phyloP scores from a whole-genome alignment of 495 filamentous ascomycete species.

The Aspergillus leporis region DNA sequence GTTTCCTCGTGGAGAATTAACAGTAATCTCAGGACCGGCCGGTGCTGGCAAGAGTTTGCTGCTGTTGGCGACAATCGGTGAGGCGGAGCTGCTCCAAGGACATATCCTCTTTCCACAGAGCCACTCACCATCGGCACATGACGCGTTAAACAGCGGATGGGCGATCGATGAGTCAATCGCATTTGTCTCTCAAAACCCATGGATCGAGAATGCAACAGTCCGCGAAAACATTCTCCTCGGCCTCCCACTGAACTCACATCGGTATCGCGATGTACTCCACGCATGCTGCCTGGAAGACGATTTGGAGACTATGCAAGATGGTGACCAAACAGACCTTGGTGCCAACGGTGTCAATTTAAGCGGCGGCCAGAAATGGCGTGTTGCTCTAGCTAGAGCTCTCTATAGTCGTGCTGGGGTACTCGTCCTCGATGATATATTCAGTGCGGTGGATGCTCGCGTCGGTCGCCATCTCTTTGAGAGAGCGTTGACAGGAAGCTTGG shows the following conservation, averaged over 20 bases:
- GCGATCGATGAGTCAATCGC: constrained; percentile 61
- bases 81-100: constrained; percentile 53
- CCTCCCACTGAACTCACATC: constrained; percentile 60
- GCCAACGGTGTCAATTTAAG: constrained; percentile 83
- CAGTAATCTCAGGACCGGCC: constrained; percentile 58
- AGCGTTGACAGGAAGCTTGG: constrained; percentile 68
- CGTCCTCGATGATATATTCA: constrained; percentile 84
- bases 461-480: constrained; percentile 76
- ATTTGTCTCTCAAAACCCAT: constrained; percentile 80
- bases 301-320: constrained; percentile 69
- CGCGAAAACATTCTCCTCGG: constrained; percentile 74
- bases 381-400: constrained; percentile 75
- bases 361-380: constrained; percentile 80
- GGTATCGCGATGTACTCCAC: constrained; percentile 65
- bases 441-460: constrained; percentile 66
- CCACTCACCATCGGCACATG: constrained; percentile 19
- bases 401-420: constrained; percentile 81
- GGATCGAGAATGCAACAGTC: constrained; percentile 83
- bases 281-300: constrained; percentile 76
- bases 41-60: constrained; percentile 67
- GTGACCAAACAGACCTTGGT: constrained; percentile 76
- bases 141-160: constrained; percentile 33
- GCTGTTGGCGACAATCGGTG: constrained; percentile 61
- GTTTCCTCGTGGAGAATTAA: constrained; percentile 68
- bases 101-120: constrained; percentile 45